Evolutionary conservation across 495 filamentous ascomycete genomes (phyloP), one percentile per base, ranked within the genome.

Genomic region (Delitschia confertaspora): DNA sequence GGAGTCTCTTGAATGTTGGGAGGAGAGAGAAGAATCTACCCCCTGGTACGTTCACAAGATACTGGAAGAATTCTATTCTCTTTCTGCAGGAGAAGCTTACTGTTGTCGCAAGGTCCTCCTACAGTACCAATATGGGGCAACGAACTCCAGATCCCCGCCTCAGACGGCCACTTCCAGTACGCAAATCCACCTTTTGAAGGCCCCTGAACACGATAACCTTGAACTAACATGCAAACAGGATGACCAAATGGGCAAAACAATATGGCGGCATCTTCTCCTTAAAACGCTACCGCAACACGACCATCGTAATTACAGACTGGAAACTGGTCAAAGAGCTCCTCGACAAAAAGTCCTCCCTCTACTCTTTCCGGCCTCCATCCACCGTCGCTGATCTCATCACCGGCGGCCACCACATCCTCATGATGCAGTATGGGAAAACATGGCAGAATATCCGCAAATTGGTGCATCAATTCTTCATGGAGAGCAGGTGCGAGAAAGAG

Each of bases 361-460:
- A 42, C 16, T 38, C 40, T 16, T 47, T 48, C 17, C 42, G 60
- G 16, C 58, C 53, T 3, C 30, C 35, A 7, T 42, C 38, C 8
- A 30, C 34, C 6, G 34, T 59, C 2, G 42, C 45, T 9, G 31
- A 57, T 17, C 24, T 64, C 33, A 63, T 57, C 29, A 61, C 57
- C 31, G 60, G 60, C 4, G 50, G 49, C 23, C 33, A 65, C 6
- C 49, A 61, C 22, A 21, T 65, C 4, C 30, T 67, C 21, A 57
- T 61, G 44, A 67, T 68, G 63, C 42, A 49, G 0, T 60, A 69
- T 22, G 59, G 58, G 2, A 54, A 51, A 8, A 53, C 30, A 19
- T 68, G 62, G 58, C 56, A 62, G 8, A 48, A 40, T n/a, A 50
- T 61, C 18, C 57, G 65, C 6, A 64, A 68, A 36, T 51, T 67